Evolutionary conservation across 148 eudicot species (phyloP).

Genomic region (Nepenthes gracilis): DNA sequence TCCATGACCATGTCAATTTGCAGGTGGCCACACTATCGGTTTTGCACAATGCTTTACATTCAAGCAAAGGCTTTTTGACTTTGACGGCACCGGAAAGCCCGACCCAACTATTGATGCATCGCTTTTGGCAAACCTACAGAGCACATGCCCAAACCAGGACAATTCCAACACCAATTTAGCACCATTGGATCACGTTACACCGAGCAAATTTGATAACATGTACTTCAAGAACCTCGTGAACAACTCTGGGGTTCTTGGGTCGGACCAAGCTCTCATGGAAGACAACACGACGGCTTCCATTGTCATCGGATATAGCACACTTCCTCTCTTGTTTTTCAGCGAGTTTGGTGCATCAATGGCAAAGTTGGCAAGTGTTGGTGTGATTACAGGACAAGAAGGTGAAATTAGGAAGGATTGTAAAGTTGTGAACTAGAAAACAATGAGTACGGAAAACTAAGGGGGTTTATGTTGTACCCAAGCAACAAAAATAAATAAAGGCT

Average conservation of each 20-base stretch:
- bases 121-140: slow-evolving; percentile 24
- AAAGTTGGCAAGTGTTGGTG: slow-evolving; percentile 42
- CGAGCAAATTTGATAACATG: slow-evolving; percentile 40
- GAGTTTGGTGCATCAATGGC: slow-evolving; percentile 58
- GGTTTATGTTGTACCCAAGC: too few species aligned
- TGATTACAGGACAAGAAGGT: slow-evolving; percentile 52
- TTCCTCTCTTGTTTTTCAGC: slow-evolving; percentile 25
- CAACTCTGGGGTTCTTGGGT: slow-evolving; percentile 46
- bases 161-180: slow-evolving; percentile 44
- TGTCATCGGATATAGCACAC: slow-evolving; percentile 33
- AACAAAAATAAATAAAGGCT: too few species aligned
- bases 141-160: slow-evolving; percentile 40
- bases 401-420: slow-evolving; percentile 56
- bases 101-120: slow-evolving; percentile 51
- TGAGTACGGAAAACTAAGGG: too few species aligned
- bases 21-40: slow-evolving; percentile 76
- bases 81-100: slow-evolving; percentile 46
- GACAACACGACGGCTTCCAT: slow-evolving; percentile 34
- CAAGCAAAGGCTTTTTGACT: slow-evolving; percentile 55
- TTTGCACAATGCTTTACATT: slow-evolving; percentile 60
- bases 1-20: background rate
- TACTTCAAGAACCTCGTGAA: slow-evolving; percentile 46
- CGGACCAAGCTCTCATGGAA: slow-evolving; percentile 61
- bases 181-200: slow-evolving; percentile 39
- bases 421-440: slow-evolving; percentile 21